Conservation (phyloP, 2,329 filamentous ascomycete species). For the Aspergillus sp. region DNA sequence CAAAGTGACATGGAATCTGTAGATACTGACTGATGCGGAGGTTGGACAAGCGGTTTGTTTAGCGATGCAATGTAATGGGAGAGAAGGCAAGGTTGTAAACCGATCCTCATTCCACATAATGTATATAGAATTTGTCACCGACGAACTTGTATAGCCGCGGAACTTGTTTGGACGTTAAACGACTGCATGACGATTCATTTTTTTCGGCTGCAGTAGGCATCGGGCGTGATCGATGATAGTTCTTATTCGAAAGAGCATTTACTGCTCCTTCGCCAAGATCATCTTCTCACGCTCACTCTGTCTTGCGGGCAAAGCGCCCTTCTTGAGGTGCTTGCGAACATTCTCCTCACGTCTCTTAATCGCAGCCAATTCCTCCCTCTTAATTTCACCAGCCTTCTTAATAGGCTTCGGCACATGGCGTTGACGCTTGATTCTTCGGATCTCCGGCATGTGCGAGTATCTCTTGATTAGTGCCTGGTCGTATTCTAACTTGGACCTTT, state of each 20-base stretch:
- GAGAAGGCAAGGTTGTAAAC: no score
- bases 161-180: no score
- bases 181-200: no score
- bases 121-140: no score
- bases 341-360: slow-evolving; percentile 94
- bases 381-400: slow-evolving; percentile 95
- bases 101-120: no score
- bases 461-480: slow-evolving; percentile 77
- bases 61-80: not conserved
- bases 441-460: slow-evolving; percentile 94
- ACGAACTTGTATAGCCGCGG: no score
- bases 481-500: slow-evolving; percentile 87
- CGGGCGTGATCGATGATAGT: not conserved
- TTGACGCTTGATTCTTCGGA: slow-evolving; percentile 83
- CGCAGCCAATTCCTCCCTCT: slow-evolving; percentile 77
- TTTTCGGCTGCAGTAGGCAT: no score
- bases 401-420: slow-evolving; percentile 87
- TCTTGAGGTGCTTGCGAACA: slow-evolving; percentile 83
- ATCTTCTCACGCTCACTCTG: slow-evolving; percentile 88
- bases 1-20: slow-evolving; percentile 14
- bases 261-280: slow-evolving; percentile 66
- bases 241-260: slow-evolving; percentile 10
- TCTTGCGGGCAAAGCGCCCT: slow-evolving; percentile 64
- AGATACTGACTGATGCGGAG: slow-evolving; percentile 15
- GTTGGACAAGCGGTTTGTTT: slow-evolving; percentile 1